A percentile compares a stretch with the other conserved stretches of the same genome.
phyloP scores from a whole-genome alignment of 75 land plant species.

The Azolla pinnata region DNA sequence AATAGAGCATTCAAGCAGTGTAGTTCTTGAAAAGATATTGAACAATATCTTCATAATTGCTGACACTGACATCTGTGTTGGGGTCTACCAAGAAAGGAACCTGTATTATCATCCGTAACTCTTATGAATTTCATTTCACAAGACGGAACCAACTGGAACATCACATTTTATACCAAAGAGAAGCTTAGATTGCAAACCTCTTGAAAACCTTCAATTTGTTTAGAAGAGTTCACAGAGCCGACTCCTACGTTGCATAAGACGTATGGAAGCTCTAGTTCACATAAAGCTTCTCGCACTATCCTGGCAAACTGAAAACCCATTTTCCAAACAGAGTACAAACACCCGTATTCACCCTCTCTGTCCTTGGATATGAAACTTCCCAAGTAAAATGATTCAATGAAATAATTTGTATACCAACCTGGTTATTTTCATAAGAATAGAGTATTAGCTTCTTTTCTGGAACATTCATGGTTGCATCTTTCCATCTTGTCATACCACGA shows the following conservation, averaged over 20 bases:
- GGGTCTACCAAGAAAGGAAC: constrained; percentile 79
- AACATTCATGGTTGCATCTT: constrained; percentile 35
- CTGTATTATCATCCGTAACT: constrained; percentile 21
- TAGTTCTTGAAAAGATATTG: constrained; percentile 42
- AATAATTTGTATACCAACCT: too few relatives aligned
- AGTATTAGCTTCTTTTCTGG: constrained; percentile 59
- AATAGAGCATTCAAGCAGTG: too few relatives aligned
- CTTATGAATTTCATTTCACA: too few relatives aligned
- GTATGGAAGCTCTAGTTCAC: constrained; percentile 88
- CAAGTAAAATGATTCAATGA: constrained; percentile 3
- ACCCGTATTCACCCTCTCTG: background rate
- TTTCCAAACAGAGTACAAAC: background rate
- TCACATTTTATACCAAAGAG: background rate
- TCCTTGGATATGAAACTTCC: background rate
- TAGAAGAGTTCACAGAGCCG: constrained; percentile 36
- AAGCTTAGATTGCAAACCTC: constrained; percentile 26
- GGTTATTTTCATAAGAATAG: constrained; percentile 85
- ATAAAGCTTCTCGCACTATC: constrained; percentile 79
- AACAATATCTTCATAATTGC: constrained; percentile 52
- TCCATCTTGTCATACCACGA: constrained; percentile 78
- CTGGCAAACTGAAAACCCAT: constrained; percentile 53
- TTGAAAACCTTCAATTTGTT: constrained; percentile 42
- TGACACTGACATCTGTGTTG: constrained; percentile 46
- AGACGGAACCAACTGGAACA: background rate
- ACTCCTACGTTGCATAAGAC: constrained; percentile 67